Base-by-base conservation (phyloP, 2,329 filamentous ascomycete genomes). In the Berkeleyomyces rouxiae region DNA sequence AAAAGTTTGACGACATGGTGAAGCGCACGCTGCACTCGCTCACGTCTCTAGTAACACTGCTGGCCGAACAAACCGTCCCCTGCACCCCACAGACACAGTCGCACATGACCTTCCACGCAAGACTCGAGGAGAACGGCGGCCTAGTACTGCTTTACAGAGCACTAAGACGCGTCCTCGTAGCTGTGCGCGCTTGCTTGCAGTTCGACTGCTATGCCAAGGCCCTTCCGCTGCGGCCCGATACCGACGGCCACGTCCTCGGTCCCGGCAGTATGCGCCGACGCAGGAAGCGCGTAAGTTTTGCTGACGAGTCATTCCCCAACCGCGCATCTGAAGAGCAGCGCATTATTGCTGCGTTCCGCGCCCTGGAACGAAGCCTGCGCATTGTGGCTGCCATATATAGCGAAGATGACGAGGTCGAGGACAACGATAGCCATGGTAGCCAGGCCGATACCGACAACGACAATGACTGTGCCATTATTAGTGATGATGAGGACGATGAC, bases 151-250 rank as follows among this genome's bases (percentile, higher is more conserved):
- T 64, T 7, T 64, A 64, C 46, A 42, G 63, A 6, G 58, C 59
- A 16, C 55, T 64, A 16, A 53, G 59, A 16, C 53, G 59, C 13
- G 63, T 64, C 4, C 51, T 64, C n/a, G 13, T 64, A 13, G 59
- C 63, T 10, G 43, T 64, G 39, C 63, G 59, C n/a, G 37, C 47
- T 13, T 64, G 63, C 39, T 37, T 64, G 23, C 40, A 43, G 33
- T 58, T 64, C 23, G 63, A 64, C 33, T 64, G 63, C 59, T 64
- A 64, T 58, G 59, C 63, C 59, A 64, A 64, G 53, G 63, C 63
- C 10, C 43, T 64, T n/a, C 63, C 63, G 31, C 59, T 64, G 42
- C 58, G 63, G 9, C 63, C 63, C n/a, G 63, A 64, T 42, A 64
- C 42, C 11, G 63, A 64, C 23, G 49, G 39, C 44, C 10, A 46